Evolutionary conservation across 2,329 filamentous ascomycete genomes (phyloP).

Genomic region (Epichloe bromicola): DNA sequence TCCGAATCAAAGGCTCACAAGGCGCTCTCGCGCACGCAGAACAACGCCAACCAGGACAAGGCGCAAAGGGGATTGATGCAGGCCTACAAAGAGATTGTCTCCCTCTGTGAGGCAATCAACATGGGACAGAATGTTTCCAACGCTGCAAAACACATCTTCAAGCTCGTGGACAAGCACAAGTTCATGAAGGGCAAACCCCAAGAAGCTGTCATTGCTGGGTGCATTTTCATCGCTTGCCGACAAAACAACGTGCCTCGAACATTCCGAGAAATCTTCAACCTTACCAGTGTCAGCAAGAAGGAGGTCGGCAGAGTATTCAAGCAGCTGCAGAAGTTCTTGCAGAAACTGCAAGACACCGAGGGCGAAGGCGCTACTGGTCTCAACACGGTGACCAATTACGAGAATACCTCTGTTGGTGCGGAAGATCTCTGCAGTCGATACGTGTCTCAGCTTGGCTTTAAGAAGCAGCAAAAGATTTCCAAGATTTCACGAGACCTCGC

Average conservation of each 20-base stretch:
- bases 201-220: slow-evolving; percentile 87
- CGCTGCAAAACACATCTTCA: slow-evolving; percentile 89
- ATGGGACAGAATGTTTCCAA: slow-evolving; percentile 73
- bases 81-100: slow-evolving; percentile 82
- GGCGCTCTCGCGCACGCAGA: slow-evolving; percentile 73
- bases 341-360: slow-evolving; percentile 51
- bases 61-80: slow-evolving; percentile 66
- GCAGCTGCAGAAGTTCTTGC: slow-evolving; percentile 75
- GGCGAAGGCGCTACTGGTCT: slow-evolving; percentile 32
- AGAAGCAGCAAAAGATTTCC: slow-evolving; percentile 59
- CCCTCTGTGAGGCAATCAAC: slow-evolving; percentile 76
- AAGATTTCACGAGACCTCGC: slow-evolving; percentile 72
- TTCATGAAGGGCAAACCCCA: slow-evolving; percentile 91
- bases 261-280: slow-evolving; percentile 85
- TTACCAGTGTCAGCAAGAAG: slow-evolving; percentile 92
- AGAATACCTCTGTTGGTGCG: slow-evolving; percentile 66
- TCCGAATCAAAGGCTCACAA: slow-evolving; percentile 58
- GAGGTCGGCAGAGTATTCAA: slow-evolving; percentile 97
- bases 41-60: slow-evolving; percentile 75
- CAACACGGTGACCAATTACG: slow-evolving; percentile 55
- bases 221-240: slow-evolving; percentile 94
- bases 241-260: slow-evolving; percentile 78
- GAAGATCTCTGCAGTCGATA: slow-evolving; percentile 80
- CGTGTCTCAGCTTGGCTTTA: slow-evolving; percentile 67
- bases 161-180: slow-evolving; percentile 83